These are phyloP conservation scores for Ascochyta clinopodiicola DNA, from an alignment of 2,329 filamentous ascomycete species.

Conservation along the genomic window DNA sequence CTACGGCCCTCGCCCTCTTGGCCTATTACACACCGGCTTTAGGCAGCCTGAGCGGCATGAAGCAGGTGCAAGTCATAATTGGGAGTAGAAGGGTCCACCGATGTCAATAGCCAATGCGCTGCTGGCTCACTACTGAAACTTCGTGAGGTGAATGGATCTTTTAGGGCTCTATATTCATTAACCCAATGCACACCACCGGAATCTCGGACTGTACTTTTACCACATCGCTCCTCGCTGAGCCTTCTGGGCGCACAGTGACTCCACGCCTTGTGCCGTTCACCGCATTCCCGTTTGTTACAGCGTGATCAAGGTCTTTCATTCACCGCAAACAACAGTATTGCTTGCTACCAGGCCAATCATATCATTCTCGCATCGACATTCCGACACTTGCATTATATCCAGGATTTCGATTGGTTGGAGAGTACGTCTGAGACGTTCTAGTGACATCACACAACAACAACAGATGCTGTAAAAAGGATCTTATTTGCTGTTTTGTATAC, in stretches of 20 bases:
- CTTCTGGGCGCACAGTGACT: not conserved
- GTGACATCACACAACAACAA: not conserved
- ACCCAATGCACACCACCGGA: too few relatives aligned
- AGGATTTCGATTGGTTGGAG: not conserved
- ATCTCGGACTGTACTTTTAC: too few relatives aligned
- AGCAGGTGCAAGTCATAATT: too few relatives aligned
- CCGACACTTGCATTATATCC: not conserved
- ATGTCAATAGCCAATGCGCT: too few relatives aligned
- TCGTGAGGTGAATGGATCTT: too few relatives aligned
- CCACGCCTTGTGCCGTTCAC: not conserved
- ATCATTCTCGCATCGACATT: not conserved
- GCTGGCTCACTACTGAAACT: too few relatives aligned
- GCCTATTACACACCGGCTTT: too few relatives aligned
- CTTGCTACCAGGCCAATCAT: not conserved
- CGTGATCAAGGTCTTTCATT: not conserved
- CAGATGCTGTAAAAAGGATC: not conserved
- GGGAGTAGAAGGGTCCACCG: too few relatives aligned
- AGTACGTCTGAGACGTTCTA: not conserved
- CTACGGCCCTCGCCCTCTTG: too few relatives aligned
- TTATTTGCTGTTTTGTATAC: not conserved
- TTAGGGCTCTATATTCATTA: too few relatives aligned
- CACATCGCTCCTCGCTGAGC: not conserved
- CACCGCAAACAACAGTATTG: not conserved
- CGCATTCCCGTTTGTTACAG: not conserved
- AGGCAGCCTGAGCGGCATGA: too few relatives aligned